Evolutionary conservation across 345 rosid species (phyloP).

Genomic region (Geranium brycei): DNA sequence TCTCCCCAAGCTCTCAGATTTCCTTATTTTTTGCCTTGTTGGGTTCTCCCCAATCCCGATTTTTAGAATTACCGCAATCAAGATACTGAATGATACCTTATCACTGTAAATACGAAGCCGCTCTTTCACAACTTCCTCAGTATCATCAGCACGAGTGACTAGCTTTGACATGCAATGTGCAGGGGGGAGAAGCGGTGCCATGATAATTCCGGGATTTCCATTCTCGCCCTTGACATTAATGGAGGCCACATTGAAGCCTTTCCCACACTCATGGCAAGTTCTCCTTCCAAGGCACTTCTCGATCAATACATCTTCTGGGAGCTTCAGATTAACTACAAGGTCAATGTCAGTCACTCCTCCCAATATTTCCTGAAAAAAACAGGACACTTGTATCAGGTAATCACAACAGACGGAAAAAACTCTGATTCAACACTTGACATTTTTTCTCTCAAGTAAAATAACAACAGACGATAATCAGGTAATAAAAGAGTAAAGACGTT

Average conservation of each 20-base stretch:
- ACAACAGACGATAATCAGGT: too few relatives aligned
- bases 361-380: constrained; percentile 51
- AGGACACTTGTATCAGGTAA: background rate
- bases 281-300: constrained; percentile 91
- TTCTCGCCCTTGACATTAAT: constrained; percentile 61
- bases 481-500: too few relatives aligned
- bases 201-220: constrained; percentile 61
- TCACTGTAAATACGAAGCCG: constrained; percentile 64
- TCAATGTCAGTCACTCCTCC: constrained; percentile 68
- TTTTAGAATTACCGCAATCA: background rate
- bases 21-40: too few relatives aligned
- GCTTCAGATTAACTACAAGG: constrained; percentile 76
- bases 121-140: constrained; percentile 78
- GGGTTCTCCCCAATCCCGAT: too few relatives aligned
- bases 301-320: constrained; percentile 63
- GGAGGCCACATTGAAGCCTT: constrained; percentile 60
- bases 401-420: too few relatives aligned
- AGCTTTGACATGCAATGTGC: constrained; percentile 66
- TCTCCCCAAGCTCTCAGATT: too few relatives aligned
- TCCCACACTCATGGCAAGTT: constrained; percentile 71
- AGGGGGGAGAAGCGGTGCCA: constrained; percentile 93
- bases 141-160: constrained; percentile 71
- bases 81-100: constrained; percentile 27
- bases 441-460: too few relatives aligned
- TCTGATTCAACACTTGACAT: too few relatives aligned